These are phyloP conservation scores for Cladosporium sphaerospermum DNA, from an alignment of 2,329 filamentous ascomycete genomes.

Conservation along the genomic window DNA sequence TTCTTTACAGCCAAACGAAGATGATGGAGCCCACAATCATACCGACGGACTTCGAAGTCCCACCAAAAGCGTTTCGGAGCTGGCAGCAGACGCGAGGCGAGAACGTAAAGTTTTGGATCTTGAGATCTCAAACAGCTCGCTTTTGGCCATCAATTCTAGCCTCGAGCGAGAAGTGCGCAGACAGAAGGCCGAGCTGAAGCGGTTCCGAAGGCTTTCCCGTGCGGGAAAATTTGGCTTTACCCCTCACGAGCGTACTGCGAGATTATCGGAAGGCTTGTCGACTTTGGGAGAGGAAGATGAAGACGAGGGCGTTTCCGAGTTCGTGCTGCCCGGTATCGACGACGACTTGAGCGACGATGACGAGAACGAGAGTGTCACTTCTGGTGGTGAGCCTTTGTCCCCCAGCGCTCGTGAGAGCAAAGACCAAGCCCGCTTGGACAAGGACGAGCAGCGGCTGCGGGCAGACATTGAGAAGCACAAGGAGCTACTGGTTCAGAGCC, in stretches of 20 bases:
- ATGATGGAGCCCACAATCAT: not conserved
- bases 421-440: slow-evolving; percentile 52
- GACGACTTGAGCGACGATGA: slow-evolving; percentile 30
- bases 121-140: slow-evolving; percentile 91
- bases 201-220: slow-evolving; percentile 78
- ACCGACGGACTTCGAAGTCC: slow-evolving; percentile 23
- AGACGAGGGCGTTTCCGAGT: slow-evolving; percentile 19
- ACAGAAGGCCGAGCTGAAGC: slow-evolving; percentile 78
- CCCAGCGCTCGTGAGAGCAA: slow-evolving; percentile 35
- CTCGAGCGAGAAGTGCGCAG: slow-evolving; percentile 87
- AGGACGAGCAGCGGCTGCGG: slow-evolving; percentile 76
- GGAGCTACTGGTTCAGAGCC: slow-evolving; percentile 79
- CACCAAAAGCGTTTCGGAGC: slow-evolving; percentile 56
- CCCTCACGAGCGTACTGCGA: slow-evolving; percentile 31
- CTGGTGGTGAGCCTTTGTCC: slow-evolving; percentile 19
- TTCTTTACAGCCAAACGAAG: slow-evolving; percentile 15
- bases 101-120: slow-evolving; percentile 94
- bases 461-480: slow-evolving; percentile 84
- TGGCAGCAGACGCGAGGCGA: slow-evolving; percentile 79
- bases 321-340: slow-evolving; percentile 17
- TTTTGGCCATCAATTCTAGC: slow-evolving; percentile 90
- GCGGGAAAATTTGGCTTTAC: slow-evolving; percentile 65
- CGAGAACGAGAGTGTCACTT: slow-evolving; percentile 24
- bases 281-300: slow-evolving; percentile 31
- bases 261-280: slow-evolving; percentile 23